A percentile compares a stretch with the other conserved stretches of the same genome.
Evolutionary conservation across 495 filamentous ascomycete species (phyloP).

Genomic region (Aspergillus sclerotiicarbonarius): DNA sequence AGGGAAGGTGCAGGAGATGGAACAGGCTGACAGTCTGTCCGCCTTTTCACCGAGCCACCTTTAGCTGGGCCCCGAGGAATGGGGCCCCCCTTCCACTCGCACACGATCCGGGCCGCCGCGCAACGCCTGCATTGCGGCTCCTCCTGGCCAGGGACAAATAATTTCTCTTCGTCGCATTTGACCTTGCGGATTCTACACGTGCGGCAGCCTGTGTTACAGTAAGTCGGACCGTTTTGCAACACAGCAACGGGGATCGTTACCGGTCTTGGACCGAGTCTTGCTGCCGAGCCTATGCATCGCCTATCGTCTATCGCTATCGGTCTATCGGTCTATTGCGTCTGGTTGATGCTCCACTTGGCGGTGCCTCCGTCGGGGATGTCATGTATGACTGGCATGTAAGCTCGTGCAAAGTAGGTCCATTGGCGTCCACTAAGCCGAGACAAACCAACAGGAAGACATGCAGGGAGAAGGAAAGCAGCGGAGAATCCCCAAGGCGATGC

Average conservation of each 20-base stretch:
- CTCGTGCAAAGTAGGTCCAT: background rate
- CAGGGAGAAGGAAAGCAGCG: background rate
- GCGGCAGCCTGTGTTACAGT: slow-evolving; percentile 24
- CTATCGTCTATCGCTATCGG: too few species aligned
- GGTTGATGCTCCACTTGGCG: slow-evolving; percentile 9
- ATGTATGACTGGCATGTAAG: too few species aligned
- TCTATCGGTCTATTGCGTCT: slow-evolving; percentile 6
- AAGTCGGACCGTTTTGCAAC: background rate
- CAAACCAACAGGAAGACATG: background rate
- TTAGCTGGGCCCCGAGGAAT: slow-evolving; percentile 23
- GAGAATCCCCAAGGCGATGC: background rate
- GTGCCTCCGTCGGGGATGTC: background rate
- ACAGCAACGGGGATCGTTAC: slow-evolving; percentile 25
- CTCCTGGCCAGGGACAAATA: slow-evolving; percentile 17
- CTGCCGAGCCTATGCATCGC: slow-evolving; percentile 25
- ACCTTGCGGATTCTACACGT: slow-evolving; percentile 38
- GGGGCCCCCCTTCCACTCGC: slow-evolving; percentile 33
- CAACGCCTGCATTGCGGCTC: slow-evolving; percentile 35
- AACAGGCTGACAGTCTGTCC: background rate
- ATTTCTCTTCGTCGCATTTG: slow-evolving; percentile 38
- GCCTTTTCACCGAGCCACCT: background rate
- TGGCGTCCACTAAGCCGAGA: background rate
- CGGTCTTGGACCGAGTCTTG: slow-evolving; percentile 35
- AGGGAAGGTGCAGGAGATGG: slow-evolving; percentile 7
- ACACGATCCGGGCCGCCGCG: slow-evolving; percentile 24